Evolutionary conservation across 768 basidiomycete species (phyloP), one percentile per base, ranked within the genome.

Genomic region (Tulasnella sp.): DNA sequence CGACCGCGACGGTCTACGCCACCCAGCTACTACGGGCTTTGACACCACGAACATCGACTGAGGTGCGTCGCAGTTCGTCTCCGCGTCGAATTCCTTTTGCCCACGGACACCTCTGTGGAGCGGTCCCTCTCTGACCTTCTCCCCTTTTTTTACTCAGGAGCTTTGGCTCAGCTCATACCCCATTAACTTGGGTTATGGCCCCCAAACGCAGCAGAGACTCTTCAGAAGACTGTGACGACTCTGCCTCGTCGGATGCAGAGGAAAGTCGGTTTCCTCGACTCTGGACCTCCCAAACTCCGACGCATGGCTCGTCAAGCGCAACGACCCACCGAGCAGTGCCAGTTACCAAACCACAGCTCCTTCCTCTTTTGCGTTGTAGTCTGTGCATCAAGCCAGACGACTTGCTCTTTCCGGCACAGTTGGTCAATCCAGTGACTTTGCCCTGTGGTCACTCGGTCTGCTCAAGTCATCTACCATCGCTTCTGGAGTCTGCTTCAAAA

Each of bases 361-460:
- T 58, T 8, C 54, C 77, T 37, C 60, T 78, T 31, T 60, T 78
- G 14, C 54, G 60, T 22, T 78, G 77, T 46, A 31, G 41, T 31
- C 54, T 78, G 6, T 78, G 77, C 77, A 54, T 78, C 18, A 64
- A 78, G 22, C 60, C 77, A 40, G 24, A 64, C 40, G 60, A 78
- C 40, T 54, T 44, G 8, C 77, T 54, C 50, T 72, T 42, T 40
- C 77, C 50, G 28, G 41, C 58, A 18, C 40, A 28, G 41, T n/a
- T 78, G 50, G 44, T 64, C n/a, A 42, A 34, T 8, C 77, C 77
- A 11, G 58, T 78, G 24, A 78, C 77, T n/a, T 46, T 78, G 34
- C 77, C 77, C 22, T 78, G 77, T 22, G 77, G 77, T 64, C 77
- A 78, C 24, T 60, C 77, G 9, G 28, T 54, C 6, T 78, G 77